Base-by-base conservation (phyloP, 371 early-diverging fungal genomes). In the Lichtheimia hyalospora region DNA sequence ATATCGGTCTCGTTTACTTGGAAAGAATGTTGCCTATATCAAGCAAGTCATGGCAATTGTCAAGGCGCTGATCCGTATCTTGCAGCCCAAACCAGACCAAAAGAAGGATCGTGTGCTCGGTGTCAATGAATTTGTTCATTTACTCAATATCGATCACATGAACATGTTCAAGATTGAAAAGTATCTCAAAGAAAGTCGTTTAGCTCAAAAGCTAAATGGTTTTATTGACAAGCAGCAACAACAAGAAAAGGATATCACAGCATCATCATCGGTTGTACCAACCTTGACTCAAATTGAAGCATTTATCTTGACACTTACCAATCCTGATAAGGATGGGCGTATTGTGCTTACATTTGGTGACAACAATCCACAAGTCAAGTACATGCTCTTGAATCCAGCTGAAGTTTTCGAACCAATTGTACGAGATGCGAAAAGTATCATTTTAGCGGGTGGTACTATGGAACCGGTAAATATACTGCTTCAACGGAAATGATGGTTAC, bases 371-470 rank as follows among this genome's bases (percentile, higher is more conserved):
- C 60, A 79, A 6, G 62, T 91, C 14, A 88, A 87, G 64, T 90
- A 89, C 51, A 82, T 96, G 62, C 78, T 95, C 3, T 66, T 99
- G 40, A 92, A 95, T 65, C 94, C 98, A 5, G 85, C 93, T 0
- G 85, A 91, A 49, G 83, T 84, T 10, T 97, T 99, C 66, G 74
- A 80, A 58, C 87, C 85, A 3, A 74, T 97, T 28, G 87, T 95
- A 1, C 74, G 84, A 16, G 90, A 94, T 52, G 92, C 96, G 0
- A 78, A 87, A 59, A 84, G 93, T 41, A 82, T 98, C 0, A 73
- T 99, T 7, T 70, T 99, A 25, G 95, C 98, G 0, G 98, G 99
- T 57, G 99, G 99, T 20, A 97, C 99, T 0, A 94, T 99, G 95
- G 89, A 91, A 60, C 98, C 98, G 1, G 89, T 92, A 64, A 67